Evolutionary conservation across 768 basidiomycete species (phyloP).

Genomic region (Leccinellum luteum): DNA sequence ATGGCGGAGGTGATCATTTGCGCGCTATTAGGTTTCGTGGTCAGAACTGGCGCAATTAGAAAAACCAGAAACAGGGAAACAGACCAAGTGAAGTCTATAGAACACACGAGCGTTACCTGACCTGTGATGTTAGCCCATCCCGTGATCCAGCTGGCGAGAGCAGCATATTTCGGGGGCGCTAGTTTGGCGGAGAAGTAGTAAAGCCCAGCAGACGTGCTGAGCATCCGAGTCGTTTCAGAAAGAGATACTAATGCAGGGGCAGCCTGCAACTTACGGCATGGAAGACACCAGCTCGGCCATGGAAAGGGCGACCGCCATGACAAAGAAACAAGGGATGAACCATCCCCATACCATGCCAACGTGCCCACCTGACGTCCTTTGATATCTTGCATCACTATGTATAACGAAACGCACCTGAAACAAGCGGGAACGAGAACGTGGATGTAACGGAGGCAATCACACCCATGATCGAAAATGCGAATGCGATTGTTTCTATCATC

Average conservation of each 20-base stretch:
- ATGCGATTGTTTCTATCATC: conserved; percentile 62
- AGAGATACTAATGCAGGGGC: not conserved
- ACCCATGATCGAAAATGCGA: conserved; percentile 72
- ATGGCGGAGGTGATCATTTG: conserved; percentile 78
- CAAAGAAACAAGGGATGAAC: conserved; percentile 69
- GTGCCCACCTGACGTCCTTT: conserved; percentile 52
- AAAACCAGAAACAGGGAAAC: conserved; percentile 5
- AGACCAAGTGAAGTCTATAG: conserved; percentile 71
- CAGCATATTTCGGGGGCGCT: conserved; percentile 58
- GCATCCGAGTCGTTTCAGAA: not conserved
- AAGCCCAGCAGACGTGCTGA: conserved; percentile 72
- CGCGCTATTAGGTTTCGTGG: conserved; percentile 38
- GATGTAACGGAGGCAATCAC: conserved; percentile 68
- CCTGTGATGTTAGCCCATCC: conserved; percentile 77
- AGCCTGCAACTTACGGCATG: conserved; percentile 59
- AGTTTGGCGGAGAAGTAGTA: conserved; percentile 79
- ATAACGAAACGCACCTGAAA: conserved; percentile 44
- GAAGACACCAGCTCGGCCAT: conserved; percentile 72
- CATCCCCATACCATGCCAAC: conserved; percentile 78
- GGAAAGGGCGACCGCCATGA: conserved; percentile 63
- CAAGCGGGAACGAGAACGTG: conserved; percentile 60
- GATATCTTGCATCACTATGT: not conserved
- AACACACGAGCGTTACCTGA: conserved; percentile 66
- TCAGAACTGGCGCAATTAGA: not conserved
- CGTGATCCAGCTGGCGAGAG: conserved; percentile 56